Conservation (phyloP, 2,329 filamentous ascomycete species). For the Sporothrix protearum region DNA sequence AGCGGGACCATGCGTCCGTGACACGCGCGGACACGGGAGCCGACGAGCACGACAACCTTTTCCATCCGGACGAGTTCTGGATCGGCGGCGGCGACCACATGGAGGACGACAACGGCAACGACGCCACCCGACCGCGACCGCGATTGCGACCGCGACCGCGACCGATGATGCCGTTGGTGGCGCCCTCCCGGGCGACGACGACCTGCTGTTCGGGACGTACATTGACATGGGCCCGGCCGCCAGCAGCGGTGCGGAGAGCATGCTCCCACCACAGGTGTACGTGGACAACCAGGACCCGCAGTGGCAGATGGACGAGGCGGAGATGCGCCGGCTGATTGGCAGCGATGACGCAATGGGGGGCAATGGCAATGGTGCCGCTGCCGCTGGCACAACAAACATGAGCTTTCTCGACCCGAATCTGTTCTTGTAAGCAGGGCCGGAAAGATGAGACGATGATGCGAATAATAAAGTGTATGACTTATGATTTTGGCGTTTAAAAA, state of each 20-base stretch:
- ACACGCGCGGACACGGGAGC: not conserved
- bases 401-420: constrained; percentile 25
- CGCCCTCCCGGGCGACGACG: not conserved
- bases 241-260: not conserved
- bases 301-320: constrained; percentile 31
- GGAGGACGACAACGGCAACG: not conserved
- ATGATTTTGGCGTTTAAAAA: constrained; percentile 2
- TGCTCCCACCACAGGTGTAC: not conserved
- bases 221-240: not conserved
- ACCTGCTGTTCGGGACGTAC: constrained; percentile 20
- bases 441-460: not conserved
- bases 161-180: not conserved
- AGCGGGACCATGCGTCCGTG: constrained; percentile 32
- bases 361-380: not conserved
- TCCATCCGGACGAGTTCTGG: constrained; percentile 24
- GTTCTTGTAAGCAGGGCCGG: constrained; percentile 17
- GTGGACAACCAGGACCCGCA: constrained; percentile 20
- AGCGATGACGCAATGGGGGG: constrained; percentile 21
- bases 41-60: constrained; percentile 1
- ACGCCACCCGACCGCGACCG: too few species aligned
- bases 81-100: constrained; percentile 20
- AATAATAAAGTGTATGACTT: not conserved
- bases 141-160: not conserved
- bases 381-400: not conserved
- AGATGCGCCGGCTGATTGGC: constrained; percentile 32